Base-by-base conservation (phyloP, 169 alveolate species). In the Blepharisma undulans region DNA sequence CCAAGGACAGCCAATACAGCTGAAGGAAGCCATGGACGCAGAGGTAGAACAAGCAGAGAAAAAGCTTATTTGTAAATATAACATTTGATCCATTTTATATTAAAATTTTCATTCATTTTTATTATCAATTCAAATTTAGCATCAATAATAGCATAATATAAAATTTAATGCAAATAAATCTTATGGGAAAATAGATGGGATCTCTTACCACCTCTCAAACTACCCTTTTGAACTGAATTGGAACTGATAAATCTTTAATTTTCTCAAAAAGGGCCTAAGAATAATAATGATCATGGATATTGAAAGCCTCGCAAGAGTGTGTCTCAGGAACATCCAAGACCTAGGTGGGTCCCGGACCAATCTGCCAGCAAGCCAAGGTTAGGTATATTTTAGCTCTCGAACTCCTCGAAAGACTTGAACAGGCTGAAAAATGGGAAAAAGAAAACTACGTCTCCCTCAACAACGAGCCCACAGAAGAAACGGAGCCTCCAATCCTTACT, bases 371-470 rank as follows among this genome's bases (percentile, higher is more conserved):
- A 18, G 30, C 22, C 72, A 82, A 59, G 71, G 89, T 82, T 32
- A 21, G 29, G 30, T 30, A 22, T 82, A 82, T 48, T 21, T n/a
- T 30, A 82, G 89, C 36, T 60, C 89, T 82, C 30, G 89, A 82
- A 82, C 76, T 82, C 22, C 89, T 82, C 30, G 89, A 82, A 30
- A 32, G 89, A 32, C 89, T 82, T 29, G 61, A 82, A 82, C 72
- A 36, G 16, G 76, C 89, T 21, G 89, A 82, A 30, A 82, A 36
- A 21, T 82, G 33, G 30, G 89, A 82, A 59, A 72, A 82, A 36
- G 89, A 82, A 34, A 22, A 48, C 89, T 82, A 82, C 19, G 29
- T 74, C 7, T 21, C 33, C 27, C 29, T 48, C 78, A 82, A 82
- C 27, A 72, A 6, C 33, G 89, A 82, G 60, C 76, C 29, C 6